phyloP scores from a whole-genome alignment of 1,284 basidiomycete genomes.

The Ceratobasidium papillatum region DNA sequence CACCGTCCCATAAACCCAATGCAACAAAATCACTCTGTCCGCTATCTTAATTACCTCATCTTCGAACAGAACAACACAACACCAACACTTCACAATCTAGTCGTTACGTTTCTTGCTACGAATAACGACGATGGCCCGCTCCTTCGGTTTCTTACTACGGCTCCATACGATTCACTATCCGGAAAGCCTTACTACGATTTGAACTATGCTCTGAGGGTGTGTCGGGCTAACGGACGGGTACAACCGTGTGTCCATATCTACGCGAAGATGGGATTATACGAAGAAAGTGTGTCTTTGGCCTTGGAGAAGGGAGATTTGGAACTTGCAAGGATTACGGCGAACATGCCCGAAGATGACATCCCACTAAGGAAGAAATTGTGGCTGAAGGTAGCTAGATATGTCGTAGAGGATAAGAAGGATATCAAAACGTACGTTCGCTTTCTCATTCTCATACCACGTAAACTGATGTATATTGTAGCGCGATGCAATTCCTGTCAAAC shows the following conservation, averaged over 20 bases:
- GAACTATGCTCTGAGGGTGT: conserved; percentile 94
- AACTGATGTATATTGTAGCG: conserved; percentile 61
- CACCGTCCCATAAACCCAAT: conserved; percentile 73
- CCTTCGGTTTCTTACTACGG: conserved; percentile 84
- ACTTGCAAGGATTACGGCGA: conserved; percentile 91
- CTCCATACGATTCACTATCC: conserved; percentile 83
- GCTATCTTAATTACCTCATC: conserved; percentile 87
- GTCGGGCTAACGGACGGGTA: conserved; percentile 81
- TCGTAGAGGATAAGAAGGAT: conserved; percentile 96
- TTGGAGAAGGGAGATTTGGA: conserved; percentile 93
- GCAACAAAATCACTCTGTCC: conserved; percentile 82
- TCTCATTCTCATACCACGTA: conserved; percentile 35
- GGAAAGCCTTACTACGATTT: conserved; percentile 94
- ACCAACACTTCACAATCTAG: conserved; percentile 91
- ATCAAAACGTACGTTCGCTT: conserved; percentile 84
- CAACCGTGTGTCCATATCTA: conserved; percentile 97
- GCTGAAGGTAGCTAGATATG: conserved; percentile 97
- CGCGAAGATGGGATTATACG: conserved; percentile 96
- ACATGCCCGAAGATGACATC: conserved; percentile 90
- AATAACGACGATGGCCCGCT: conserved; percentile 70
- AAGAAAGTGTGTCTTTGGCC: conserved; percentile 95
- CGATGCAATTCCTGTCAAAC: conserved; percentile 94
- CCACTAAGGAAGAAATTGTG: conserved; percentile 93
- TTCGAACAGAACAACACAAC: conserved; percentile 83
- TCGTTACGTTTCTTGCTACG: conserved; percentile 86